A percentile compares a stretch with the other conserved stretches of the same genome.
Conservation (phyloP, 2,329 filamentous ascomycete species). For the Ophiostoma sp. region DNA sequence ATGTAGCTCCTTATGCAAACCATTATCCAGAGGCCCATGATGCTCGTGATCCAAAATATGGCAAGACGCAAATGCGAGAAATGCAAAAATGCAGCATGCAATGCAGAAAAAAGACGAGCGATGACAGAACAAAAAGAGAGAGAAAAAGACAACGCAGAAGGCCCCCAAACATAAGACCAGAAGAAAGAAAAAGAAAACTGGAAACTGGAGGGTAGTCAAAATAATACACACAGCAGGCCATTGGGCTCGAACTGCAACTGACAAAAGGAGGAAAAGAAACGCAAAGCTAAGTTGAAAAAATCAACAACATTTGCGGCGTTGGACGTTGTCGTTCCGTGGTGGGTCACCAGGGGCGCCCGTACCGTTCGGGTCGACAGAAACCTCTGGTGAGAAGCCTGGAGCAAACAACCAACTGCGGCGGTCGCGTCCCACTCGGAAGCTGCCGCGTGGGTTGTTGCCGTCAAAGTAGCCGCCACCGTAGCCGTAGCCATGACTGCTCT, state of each 20-base stretch:
- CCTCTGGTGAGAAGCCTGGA: conserved; percentile 53
- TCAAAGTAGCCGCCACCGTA: conserved; percentile 50
- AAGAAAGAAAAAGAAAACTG: neutral
- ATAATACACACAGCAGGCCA: conserved; percentile 16
- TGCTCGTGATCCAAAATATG: conserved; percentile 13
- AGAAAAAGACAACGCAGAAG: neutral
- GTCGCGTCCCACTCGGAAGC: conserved; percentile 60
- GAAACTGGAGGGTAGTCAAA: neutral
- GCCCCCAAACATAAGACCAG: neutral
- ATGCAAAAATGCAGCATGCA: neutral
- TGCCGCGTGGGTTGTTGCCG: conserved; percentile 48
- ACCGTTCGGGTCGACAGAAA: conserved; percentile 49
- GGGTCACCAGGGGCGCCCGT: conserved; percentile 23
- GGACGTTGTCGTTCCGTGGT: conserved; percentile 13
- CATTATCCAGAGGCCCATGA: conserved; percentile 10
- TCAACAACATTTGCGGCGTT: conserved; percentile 29
- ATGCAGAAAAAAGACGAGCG: neutral
- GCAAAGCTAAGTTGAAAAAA: neutral
- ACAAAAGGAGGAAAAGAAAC: neutral
- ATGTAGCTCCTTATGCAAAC: conserved; percentile 18
- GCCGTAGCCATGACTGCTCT: conserved; percentile 26
- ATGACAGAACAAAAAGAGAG: neutral
- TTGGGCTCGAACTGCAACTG: neutral
- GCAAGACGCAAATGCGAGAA: neutral
- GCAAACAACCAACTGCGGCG: conserved; percentile 61